Base-by-base conservation (phyloP, 768 basidiomycete genomes). In the Tulasnella sp. region DNA sequence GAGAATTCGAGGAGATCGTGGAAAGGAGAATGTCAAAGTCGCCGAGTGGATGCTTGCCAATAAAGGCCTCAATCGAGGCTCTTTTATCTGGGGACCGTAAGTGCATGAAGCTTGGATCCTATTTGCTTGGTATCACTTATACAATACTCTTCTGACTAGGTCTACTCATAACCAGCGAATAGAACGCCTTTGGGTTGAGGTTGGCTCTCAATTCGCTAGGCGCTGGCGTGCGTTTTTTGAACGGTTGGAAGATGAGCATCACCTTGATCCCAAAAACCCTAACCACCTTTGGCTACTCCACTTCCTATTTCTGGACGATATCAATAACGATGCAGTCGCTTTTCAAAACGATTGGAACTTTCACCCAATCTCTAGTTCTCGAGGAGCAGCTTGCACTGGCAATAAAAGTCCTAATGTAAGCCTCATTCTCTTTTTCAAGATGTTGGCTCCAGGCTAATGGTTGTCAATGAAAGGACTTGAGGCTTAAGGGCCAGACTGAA, bases 261-360 rank as follows among this genome's bases (percentile, higher is more conserved):
- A 64, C 2, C 85, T 90, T 0, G 83, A 89, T 72, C 31, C 78
- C 0, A 75, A 79, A 0, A 83, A 88, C 31, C 79, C 84, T 0
- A 16, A 78, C 18, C 89, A 90, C 80, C 81, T 88, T 0, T 89
- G 89, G 89, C 84, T 90, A 0, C 82, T 90, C 0, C 88, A 89
- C 37, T 34, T 37, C 48, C 83, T 89, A 0, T 90, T 89, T 80
- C 84, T 89, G 0, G 80, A 83, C 2, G 46, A 44, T 0, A 85
- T 89, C 34, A 87, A 89, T 50, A 14, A 77, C 0, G 88, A 89
- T 89, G 88, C 75, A 2, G 80, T 0, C 44, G 75, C 9, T 89
- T 89, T 79, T 82, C 82, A 24, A 42, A 14, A 42, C 8, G 42
- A 42, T 42, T 42, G 42, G 42, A 42, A 42, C 42, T 42, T 42